Conservation (phyloP, 2,329 filamentous ascomycete species). For the Colletotrichum tamarilloi region DNA sequence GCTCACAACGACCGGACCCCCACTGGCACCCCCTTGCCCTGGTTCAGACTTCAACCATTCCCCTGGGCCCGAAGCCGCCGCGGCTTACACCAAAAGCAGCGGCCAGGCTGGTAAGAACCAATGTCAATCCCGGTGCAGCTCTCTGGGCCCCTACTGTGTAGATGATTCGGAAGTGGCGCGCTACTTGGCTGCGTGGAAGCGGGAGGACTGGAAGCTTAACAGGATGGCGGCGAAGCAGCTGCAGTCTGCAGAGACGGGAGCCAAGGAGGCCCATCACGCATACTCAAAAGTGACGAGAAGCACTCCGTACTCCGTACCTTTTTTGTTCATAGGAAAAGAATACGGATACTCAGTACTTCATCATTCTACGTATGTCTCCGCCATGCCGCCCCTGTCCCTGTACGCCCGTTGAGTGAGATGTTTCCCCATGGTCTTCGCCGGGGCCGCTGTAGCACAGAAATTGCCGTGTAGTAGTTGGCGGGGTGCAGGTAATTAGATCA, state of each 20-base stretch:
- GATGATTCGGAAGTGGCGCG: neutral
- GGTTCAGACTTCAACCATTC: constrained; percentile 19
- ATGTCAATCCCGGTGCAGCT: constrained; percentile 23
- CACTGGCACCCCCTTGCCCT: neutral
- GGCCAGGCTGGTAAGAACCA: neutral
- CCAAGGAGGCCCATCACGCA: neutral
- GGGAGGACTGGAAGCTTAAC: neutral
- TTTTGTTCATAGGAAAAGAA: neutral
- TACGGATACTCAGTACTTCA: neutral
- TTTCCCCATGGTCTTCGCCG: constrained; percentile 9
- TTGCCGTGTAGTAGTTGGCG: constrained; percentile 32
- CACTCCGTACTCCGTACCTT: neutral
- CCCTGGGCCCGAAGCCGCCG: constrained; percentile 25
- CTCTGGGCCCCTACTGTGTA: neutral
- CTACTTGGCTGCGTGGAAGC: neutral
- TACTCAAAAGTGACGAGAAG: neutral
- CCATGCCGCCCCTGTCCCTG: neutral
- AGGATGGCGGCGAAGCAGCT: neutral
- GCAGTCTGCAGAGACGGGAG: neutral
- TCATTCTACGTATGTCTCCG: neutral
- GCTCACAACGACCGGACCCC: neutral
- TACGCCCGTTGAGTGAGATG: constrained; percentile 6
- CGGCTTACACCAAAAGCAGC: neutral
- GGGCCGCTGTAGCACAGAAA: constrained; percentile 19
- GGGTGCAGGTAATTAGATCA: constrained; percentile 28